A percentile compares a stretch with the other conserved stretches of the same genome.
phyloP scores from a whole-genome alignment of 768 basidiomycete species.

The Ephemerocybe angulata region DNA sequence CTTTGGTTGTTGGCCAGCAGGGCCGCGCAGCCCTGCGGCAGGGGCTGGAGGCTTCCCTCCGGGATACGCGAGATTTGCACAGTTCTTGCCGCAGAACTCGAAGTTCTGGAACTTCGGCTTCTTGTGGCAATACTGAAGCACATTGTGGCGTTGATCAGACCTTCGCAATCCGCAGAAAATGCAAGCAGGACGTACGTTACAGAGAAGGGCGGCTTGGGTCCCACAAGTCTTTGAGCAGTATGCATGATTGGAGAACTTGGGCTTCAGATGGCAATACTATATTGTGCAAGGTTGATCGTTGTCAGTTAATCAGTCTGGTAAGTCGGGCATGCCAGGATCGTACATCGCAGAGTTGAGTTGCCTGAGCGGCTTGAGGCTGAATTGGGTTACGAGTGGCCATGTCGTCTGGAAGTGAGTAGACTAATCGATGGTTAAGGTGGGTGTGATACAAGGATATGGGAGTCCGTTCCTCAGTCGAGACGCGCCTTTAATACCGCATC shows the following conservation, averaged over 20 bases:
- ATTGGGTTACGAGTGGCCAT: constrained; percentile 25
- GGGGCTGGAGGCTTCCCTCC: constrained; percentile 17
- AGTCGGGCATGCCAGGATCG: too few species aligned
- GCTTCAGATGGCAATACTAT: constrained; percentile 51
- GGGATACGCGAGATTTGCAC: constrained; percentile 45
- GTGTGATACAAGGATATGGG: constrained; percentile 3
- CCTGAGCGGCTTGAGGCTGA: constrained; percentile 18
- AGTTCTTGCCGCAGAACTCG: constrained; percentile 64
- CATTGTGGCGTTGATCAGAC: not conserved
- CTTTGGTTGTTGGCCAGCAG: constrained; percentile 10
- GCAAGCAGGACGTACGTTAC: constrained; percentile 34
- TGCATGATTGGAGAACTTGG: constrained; percentile 40
- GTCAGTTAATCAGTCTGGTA: not conserved
- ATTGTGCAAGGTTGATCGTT: constrained; percentile 9
- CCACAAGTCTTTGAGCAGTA: constrained; percentile 59
- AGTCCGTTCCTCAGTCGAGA: not conserved
- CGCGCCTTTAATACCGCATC: constrained; percentile 15
- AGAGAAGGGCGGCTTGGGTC: constrained; percentile 39
- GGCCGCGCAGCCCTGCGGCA: constrained; percentile 9
- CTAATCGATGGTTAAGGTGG: not conserved
- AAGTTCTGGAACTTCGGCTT: constrained; percentile 58
- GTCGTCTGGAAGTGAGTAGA: constrained; percentile 13
- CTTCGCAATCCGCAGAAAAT: not conserved
- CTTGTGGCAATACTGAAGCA: constrained; percentile 47
- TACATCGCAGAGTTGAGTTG: constrained; percentile 41